Conservation (phyloP, 306 rosid genomes). For the Inga oerstediana region DNA sequence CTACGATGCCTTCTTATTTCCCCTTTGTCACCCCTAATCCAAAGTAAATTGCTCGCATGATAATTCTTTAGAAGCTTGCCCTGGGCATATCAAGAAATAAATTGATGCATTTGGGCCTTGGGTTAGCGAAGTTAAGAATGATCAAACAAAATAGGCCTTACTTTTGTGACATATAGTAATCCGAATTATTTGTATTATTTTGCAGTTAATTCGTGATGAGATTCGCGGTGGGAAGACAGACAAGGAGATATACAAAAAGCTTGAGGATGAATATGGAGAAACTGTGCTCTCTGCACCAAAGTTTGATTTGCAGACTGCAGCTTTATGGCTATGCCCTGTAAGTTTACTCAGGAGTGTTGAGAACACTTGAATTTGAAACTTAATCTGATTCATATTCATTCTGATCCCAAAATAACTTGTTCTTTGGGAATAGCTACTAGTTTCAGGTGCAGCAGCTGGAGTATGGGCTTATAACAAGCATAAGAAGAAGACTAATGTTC, state of each 20-base stretch:
- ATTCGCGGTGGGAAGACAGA: conserved; percentile 73
- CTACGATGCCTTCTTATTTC: neutral
- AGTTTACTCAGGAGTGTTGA: conserved; percentile 10
- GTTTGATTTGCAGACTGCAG: conserved; percentile 97
- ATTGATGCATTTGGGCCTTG: neutral
- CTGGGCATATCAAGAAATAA: neutral
- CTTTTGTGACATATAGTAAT: conserved; percentile 11
- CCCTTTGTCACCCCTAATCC: neutral
- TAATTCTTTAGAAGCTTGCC: neutral
- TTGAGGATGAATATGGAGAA: conserved; percentile 86
- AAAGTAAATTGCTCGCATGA: neutral
- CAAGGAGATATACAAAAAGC: conserved; percentile 80
- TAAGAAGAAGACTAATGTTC: conserved; percentile 57
- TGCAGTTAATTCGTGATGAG: conserved; percentile 91
- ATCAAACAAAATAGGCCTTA: neutral
- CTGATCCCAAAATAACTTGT: conserved; percentile 35
- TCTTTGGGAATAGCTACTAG: conserved; percentile 38
- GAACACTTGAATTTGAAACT: conserved; percentile 10
- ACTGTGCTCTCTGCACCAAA: conserved; percentile 78
- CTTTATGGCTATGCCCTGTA: conserved; percentile 90
- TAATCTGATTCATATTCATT: conserved; percentile 6
- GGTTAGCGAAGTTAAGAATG: neutral
- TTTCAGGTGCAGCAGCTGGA: conserved; percentile 55
- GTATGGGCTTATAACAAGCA: conserved; percentile 61
- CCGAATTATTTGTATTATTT: conserved; percentile 29